These are phyloP conservation scores for Dictyostelium purpureum DNA, from an alignment of 78 protist genomes.

Conservation along the genomic window DNA sequence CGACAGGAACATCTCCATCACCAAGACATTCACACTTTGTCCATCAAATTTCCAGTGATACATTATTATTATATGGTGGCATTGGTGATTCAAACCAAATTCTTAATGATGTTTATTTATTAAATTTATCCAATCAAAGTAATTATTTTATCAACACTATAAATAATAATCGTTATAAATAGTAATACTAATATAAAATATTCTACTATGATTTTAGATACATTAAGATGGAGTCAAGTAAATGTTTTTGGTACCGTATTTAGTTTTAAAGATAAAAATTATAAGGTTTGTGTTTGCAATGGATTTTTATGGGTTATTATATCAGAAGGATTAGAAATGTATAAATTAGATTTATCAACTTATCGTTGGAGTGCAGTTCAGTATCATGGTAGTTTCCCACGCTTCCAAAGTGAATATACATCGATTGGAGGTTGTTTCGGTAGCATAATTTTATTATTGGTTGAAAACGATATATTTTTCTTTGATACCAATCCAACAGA, in stretches of 20 bases:
- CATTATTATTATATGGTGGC: conserved; percentile 43
- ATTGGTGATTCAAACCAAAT: conserved; percentile 10
- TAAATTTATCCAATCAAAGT: conserved; percentile 38
- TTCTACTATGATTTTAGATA: background rate
- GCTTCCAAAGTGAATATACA: background rate
- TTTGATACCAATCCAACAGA: conserved; percentile 26
- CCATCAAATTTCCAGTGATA: conserved; percentile 58
- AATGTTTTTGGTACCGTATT: background rate
- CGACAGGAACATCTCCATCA: conserved; percentile 4
- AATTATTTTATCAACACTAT: background rate
- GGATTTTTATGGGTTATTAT: conserved; percentile 12
- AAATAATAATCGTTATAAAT: background rate
- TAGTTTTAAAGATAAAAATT: conserved; percentile 14
- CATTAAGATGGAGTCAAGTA: conserved; percentile 52
- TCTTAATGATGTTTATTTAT: conserved; percentile 39
- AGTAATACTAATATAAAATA: too few species aligned
- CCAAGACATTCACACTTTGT: conserved; percentile 48
- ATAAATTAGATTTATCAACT: conserved; percentile 14
- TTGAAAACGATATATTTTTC: conserved; percentile 35
- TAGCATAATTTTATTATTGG: background rate
- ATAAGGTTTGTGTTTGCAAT: conserved; percentile 16
- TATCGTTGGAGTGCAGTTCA: conserved; percentile 26
- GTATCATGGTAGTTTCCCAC: conserved; percentile 35
- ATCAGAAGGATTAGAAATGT: conserved; percentile 6
- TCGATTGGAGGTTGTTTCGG: background rate